These are phyloP conservation scores for Macrolepiota dolichaula DNA, from an alignment of 768 basidiomycete genomes.

Conservation along the genomic window DNA sequence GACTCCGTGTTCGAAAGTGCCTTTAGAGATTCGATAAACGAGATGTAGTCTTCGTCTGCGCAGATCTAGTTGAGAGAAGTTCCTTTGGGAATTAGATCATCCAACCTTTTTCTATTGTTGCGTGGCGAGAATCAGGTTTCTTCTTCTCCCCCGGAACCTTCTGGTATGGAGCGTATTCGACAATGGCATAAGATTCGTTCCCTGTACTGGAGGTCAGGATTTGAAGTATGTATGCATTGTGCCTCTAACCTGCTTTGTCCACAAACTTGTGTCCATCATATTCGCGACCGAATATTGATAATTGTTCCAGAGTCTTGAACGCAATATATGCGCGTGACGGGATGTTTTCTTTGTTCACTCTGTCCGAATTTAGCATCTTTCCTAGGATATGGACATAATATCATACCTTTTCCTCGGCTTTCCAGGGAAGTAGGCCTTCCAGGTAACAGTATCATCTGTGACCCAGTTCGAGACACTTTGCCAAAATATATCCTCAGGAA, in stretches of 20 bases:
- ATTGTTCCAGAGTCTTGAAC: slow-evolving; percentile 72
- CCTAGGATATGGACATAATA: neutral
- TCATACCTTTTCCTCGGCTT: slow-evolving; percentile 69
- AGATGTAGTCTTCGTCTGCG: slow-evolving; percentile 78
- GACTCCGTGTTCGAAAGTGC: slow-evolving; percentile 45
- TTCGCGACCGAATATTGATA: slow-evolving; percentile 73
- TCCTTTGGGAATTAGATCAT: neutral
- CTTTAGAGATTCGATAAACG: slow-evolving; percentile 76
- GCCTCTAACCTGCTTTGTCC: slow-evolving; percentile 79
- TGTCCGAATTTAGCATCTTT: slow-evolving; percentile 25
- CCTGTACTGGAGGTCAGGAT: slow-evolving; percentile 43
- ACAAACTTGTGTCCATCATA: slow-evolving; percentile 92
- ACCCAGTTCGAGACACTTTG: slow-evolving; percentile 86
- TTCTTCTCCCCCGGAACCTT: slow-evolving; percentile 73
- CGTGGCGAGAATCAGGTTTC: slow-evolving; percentile 78
- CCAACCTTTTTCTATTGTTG: slow-evolving; percentile 87
- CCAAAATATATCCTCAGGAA: slow-evolving; percentile 95
- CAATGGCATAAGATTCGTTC: slow-evolving; percentile 81
- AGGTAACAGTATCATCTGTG: slow-evolving; percentile 61
- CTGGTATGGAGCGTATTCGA: slow-evolving; percentile 93
- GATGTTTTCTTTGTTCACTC: slow-evolving; percentile 80
- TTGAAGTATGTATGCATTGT: neutral
- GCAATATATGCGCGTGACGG: slow-evolving; percentile 90
- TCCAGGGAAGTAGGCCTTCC: slow-evolving; percentile 66
- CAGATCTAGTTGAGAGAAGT: neutral